Base-by-base conservation (phyloP, 352 stramenopile species). In the Phytophthora crassamura region DNA sequence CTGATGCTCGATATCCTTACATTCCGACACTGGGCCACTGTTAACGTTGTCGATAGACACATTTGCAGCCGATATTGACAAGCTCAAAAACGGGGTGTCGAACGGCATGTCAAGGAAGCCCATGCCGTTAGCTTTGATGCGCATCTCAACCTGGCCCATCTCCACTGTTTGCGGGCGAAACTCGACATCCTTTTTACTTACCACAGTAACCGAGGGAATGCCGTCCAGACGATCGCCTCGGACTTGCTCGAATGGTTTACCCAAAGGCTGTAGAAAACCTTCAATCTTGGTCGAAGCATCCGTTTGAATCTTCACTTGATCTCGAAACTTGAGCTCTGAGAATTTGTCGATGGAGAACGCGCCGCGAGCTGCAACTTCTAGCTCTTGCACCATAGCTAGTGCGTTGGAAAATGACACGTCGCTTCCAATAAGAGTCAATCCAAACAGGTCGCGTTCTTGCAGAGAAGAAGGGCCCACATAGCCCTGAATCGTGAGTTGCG, bases 321-420 rank as follows among this genome's bases (percentile, higher is more conserved):
- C 39, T 22, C 56, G 74, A 55, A 93, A 91, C 43, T 90, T 86
- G n/a, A 88, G 51, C 14, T 83, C 75, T 1, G 86, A 88, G 61
- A 84, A 94, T 45, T 88, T 88, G 53, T 94, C 86, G 48, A 94
- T 66, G 2, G 66, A 61, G 18, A 84, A 46, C 5, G 43, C 54
- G 28, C 74, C 71, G 8, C 53, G 42, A 40, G 78, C 75, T 39
- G 57, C 36, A 7, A 86, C 49, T 25, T 74, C 54, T 7, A 89
- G 68, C 12, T 69, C 51, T 11, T 78, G 56, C 4, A 81, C 68
- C 55, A 89, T 68, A 14, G 72, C 49, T 18, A 87, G 58, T 41
- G 74, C 76, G 66, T 89, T 83, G 1, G 76, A 81, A 53, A 89
- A 73, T 12, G 75, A 78, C n/a, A 86, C 59, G 34, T 82, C 72